Conservation (phyloP, 2,329 filamentous ascomycete genomes). For the Nigrograna mackinnonii region DNA sequence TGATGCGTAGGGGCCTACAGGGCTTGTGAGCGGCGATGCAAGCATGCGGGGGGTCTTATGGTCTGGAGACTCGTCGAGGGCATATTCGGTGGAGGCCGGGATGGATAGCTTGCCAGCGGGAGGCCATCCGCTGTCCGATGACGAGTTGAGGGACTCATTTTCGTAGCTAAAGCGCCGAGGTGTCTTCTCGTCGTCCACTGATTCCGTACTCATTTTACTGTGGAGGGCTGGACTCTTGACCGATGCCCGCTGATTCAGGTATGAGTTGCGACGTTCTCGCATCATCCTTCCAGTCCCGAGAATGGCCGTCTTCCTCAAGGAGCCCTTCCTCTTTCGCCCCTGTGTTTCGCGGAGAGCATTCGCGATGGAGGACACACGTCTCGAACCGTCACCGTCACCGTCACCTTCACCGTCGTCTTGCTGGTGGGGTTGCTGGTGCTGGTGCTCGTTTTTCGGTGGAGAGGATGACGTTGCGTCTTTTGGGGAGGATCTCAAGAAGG, state of each 20-base stretch:
- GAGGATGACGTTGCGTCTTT: slow-evolving; percentile 25
- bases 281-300: slow-evolving; percentile 66
- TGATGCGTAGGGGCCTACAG: slow-evolving; percentile 65
- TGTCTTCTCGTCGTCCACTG: slow-evolving; percentile 19
- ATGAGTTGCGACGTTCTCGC: slow-evolving; percentile 29
- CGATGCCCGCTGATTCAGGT: slow-evolving; percentile 21
- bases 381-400: slow-evolving; percentile 29
- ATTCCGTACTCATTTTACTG: slow-evolving; percentile 7
- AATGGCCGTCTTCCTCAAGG: slow-evolving; percentile 83
- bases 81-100: slow-evolving; percentile 12
- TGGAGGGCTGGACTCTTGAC: slow-evolving; percentile 16
- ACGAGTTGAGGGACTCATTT: slow-evolving; percentile 34
- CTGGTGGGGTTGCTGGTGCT: neutral
- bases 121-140: slow-evolving; percentile 33
- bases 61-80: slow-evolving; percentile 18
- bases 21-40: slow-evolving; percentile 50
- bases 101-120: slow-evolving; percentile 18
- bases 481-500: slow-evolving; percentile 64
- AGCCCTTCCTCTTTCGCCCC: slow-evolving; percentile 74
- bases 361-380: slow-evolving; percentile 24
- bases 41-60: slow-evolving; percentile 40
- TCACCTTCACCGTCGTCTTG: slow-evolving; percentile 12
- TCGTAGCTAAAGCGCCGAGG: slow-evolving; percentile 44
- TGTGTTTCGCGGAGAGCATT: slow-evolving; percentile 53
- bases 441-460: slow-evolving; percentile 11